Evolutionary conservation across 2,329 filamentous ascomycete species (phyloP).

Genomic region (Botrytis medusae): DNA sequence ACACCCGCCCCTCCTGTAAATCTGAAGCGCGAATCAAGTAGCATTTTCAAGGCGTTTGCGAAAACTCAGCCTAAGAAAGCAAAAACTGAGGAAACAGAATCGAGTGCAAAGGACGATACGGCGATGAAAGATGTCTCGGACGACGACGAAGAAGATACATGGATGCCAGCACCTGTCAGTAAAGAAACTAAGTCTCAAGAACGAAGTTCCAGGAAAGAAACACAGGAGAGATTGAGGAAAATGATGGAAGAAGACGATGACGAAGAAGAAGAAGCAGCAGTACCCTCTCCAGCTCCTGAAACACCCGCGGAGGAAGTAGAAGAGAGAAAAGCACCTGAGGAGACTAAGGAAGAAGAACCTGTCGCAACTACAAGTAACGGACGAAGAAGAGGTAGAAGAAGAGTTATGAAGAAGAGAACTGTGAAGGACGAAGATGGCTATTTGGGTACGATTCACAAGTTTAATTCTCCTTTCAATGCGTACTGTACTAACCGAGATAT

Average conservation of each 20-base stretch:
- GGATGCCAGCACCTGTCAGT: constrained; percentile 39
- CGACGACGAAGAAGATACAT: constrained; percentile 52
- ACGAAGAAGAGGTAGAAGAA: constrained; percentile 71
- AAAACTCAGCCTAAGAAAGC: constrained; percentile 65
- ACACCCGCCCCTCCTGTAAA: constrained; percentile 34
- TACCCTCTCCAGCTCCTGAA: constrained; percentile 24
- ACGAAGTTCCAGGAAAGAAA: constrained; percentile 55
- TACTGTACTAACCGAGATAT: background rate
- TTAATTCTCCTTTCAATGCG: background rate
- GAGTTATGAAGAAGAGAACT: constrained; percentile 85
- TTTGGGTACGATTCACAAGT: constrained; percentile 57
- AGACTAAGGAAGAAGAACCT: constrained; percentile 41
- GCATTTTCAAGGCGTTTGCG: constrained; percentile 78
- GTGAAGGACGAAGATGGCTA: constrained; percentile 88
- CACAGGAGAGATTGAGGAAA: constrained; percentile 63
- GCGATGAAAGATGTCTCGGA: constrained; percentile 57
- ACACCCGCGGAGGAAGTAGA: constrained; percentile 36
- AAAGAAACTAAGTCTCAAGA: constrained; percentile 38
- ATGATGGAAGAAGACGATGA: constrained; percentile 78
- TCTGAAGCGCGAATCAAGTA: constrained; percentile 59
- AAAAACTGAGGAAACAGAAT: constrained; percentile 45
- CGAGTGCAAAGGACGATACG: constrained; percentile 50
- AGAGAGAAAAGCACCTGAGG: constrained; percentile 44
- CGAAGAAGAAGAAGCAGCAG: constrained; percentile 49
- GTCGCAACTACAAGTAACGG: constrained; percentile 59